A percentile compares a stretch with the other conserved stretches of the same genome.
Evolutionary conservation across 192 early-diverging fungal genomes (phyloP).

Genomic region (Chytriomyces sp.): DNA sequence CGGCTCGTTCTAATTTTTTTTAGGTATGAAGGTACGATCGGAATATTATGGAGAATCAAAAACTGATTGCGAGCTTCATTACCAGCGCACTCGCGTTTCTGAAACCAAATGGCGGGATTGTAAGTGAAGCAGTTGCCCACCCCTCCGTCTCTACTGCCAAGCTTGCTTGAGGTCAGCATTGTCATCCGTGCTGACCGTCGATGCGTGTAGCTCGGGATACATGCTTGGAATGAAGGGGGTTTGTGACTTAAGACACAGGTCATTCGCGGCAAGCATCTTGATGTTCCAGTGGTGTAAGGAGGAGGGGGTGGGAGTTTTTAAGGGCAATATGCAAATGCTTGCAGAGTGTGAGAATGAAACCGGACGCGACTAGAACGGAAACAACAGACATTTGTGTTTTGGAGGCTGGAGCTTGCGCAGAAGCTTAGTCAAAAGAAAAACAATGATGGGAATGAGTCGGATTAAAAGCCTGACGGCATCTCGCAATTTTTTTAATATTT

Average conservation of each 20-base stretch:
- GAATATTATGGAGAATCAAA: conserved; percentile 82
- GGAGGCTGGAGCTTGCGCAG: not conserved
- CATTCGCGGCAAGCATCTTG: conserved; percentile 75
- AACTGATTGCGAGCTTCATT: conserved; percentile 41
- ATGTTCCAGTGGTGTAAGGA: conserved; percentile 90
- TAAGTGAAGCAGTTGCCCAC: too few relatives aligned
- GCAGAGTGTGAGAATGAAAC: too few relatives aligned
- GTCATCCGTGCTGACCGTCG: conserved; percentile 81
- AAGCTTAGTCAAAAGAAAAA: not conserved
- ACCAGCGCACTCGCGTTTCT: conserved; percentile 14
- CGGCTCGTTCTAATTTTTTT: conserved; percentile 5
- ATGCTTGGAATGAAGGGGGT: conserved; percentile 69
- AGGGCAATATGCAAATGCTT: too few relatives aligned
- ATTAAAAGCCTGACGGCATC: not conserved
- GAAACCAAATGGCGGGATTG: conserved; percentile 8
- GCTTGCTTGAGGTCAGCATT: conserved; percentile 47
- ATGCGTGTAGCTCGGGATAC: conserved; percentile 80
- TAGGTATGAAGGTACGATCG: conserved; percentile 90
- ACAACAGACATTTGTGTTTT: conserved; percentile 54
- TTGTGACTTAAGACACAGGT: conserved; percentile 46
- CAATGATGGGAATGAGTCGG: not conserved
- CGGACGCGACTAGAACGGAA: conserved; percentile 69
- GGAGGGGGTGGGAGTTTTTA: conserved; percentile 91
- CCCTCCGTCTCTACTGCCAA: too few relatives aligned
- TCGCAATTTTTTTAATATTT: too few relatives aligned